Base-by-base conservation (phyloP, 768 basidiomycete species). In the Boletus sp. region DNA sequence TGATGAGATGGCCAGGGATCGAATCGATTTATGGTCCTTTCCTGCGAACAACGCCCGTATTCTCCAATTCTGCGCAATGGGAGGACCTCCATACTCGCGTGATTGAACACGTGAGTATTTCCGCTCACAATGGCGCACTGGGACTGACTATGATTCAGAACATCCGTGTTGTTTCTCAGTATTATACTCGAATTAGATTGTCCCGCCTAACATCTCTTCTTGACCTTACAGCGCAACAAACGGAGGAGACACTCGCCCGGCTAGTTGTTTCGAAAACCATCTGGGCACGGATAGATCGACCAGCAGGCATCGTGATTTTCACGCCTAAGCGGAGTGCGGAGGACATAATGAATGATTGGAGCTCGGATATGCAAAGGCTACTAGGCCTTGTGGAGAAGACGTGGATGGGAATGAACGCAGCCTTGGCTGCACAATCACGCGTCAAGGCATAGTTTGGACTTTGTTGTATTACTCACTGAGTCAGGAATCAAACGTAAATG, bases 291-390 rank as follows among this genome's bases (percentile, higher is more conserved):
- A 87, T 93, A 61, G 96, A 99, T 73, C 84, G 97, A 55, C 94
- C 94, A 49, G 80, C 89, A 3, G 95, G 94, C 4, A 83, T 98
- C 53, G 84, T 99, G 54, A 88, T 79, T 68, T 99, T 99, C 80
- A 84, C 85, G 64, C 83, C 80, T 64, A 90, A 89, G 73, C 85
- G 86, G 62, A 86, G 80, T 53, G 83, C 91, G 2, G 95, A 98
- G 68, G 94, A 97, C 65, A 88, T 94, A 6, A 89, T 99, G 87
- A 98, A 98, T 68, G 92, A 93, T 59, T 99, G 97, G 96, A 95
- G 93, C 73, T 90, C 87, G 20, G 95, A 98, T 67, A 93, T 99
- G 83, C 90, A 89, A 66, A 94, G 90, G 75, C 76, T 99, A 67
- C 79, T 99, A 58, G 83, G 89, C 17, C 74, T 97, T 41, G 91